Evolutionary conservation across 1,139 yeast genomes (phyloP).

Genomic region (Diutina rugosa): DNA sequence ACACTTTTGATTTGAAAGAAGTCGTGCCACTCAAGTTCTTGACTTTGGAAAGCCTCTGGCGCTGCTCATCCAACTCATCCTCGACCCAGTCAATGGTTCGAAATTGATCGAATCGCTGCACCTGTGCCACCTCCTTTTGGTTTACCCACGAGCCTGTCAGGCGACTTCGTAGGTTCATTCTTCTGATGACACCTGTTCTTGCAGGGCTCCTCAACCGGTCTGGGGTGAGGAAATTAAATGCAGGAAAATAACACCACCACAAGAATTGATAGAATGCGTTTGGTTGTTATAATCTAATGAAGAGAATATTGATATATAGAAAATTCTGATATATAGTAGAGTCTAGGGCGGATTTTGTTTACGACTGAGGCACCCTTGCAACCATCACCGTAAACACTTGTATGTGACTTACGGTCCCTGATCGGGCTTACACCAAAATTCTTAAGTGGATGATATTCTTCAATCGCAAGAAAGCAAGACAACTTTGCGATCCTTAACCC

Average conservation of each 20-base stretch:
- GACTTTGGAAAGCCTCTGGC: conserved; percentile 14
- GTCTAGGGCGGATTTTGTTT: too few relatives aligned
- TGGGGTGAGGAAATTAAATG: background rate
- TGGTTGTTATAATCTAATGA: too few relatives aligned
- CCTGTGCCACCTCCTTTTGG: conserved; percentile 22
- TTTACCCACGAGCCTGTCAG: conserved; percentile 26
- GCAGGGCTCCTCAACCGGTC: background rate
- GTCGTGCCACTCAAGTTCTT: conserved; percentile 6
- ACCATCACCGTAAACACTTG: too few relatives aligned
- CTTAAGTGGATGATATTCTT: too few relatives aligned
- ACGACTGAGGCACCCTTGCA: too few relatives aligned
- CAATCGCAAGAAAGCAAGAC: too few relatives aligned
- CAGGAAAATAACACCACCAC: background rate
- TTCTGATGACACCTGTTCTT: background rate
- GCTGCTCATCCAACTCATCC: conserved; percentile 54
- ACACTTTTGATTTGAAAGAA: background rate
- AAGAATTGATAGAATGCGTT: background rate
- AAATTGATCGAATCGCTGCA: conserved; percentile 43
- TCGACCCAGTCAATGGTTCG: conserved; percentile 77
- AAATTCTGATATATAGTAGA: too few relatives aligned
- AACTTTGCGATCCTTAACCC: too few relatives aligned
- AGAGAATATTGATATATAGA: too few relatives aligned
- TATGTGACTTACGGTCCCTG: too few relatives aligned
- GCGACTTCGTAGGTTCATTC: conserved; percentile 11
- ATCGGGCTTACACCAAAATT: too few relatives aligned